A percentile compares a stretch with the other conserved stretches of the same genome.
These are phyloP conservation scores for Saccharum spontaneum DNA, from an alignment of 176 grass and related monocot species.

Conservation along the genomic window DNA sequence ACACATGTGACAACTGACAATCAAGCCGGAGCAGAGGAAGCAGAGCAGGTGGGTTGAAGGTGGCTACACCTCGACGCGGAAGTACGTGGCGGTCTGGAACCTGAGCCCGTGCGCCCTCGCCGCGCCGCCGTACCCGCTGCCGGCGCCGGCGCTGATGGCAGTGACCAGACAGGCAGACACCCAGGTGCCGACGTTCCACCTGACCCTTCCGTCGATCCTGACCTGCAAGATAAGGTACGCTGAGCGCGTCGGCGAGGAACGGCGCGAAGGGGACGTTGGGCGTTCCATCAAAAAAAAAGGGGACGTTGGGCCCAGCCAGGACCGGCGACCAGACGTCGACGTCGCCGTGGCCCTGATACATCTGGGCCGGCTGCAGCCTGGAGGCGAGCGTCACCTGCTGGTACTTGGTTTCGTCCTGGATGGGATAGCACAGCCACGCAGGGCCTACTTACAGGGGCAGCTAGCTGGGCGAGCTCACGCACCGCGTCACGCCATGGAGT, in stretches of 20 bases:
- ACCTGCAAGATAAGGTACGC: not conserved
- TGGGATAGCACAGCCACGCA: too few species aligned
- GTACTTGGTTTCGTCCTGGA: too few species aligned
- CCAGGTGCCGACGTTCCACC: slow-evolving; percentile 54
- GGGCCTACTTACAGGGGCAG: too few species aligned
- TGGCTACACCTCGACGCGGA: slow-evolving; percentile 22
- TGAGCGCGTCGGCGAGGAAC: slow-evolving; percentile 31
- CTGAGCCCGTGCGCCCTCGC: slow-evolving; percentile 31
- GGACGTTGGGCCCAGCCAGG: slow-evolving; percentile 37
- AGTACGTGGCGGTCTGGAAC: slow-evolving; percentile 42
- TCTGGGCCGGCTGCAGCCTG: slow-evolving; percentile 3
- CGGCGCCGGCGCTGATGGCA: not conserved
- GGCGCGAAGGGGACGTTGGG: slow-evolving; percentile 60
- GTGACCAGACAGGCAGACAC: too few species aligned
- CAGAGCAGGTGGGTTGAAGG: not conserved
- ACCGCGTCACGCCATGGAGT: too few species aligned
- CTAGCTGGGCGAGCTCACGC: too few species aligned
- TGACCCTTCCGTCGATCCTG: slow-evolving; percentile 66
- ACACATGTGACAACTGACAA: not conserved
- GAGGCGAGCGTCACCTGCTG: slow-evolving; percentile 48
- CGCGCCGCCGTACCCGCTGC: not conserved
- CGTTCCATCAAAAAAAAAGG: too few species aligned
- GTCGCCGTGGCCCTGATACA: slow-evolving; percentile 83
- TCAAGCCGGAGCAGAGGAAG: too few species aligned
- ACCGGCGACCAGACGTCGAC: slow-evolving; percentile 76